Evolutionary conservation across 2,329 filamentous ascomycete genomes (phyloP), one percentile per base, ranked within the genome.

Genomic region (Chaetomium olivaceum): DNA sequence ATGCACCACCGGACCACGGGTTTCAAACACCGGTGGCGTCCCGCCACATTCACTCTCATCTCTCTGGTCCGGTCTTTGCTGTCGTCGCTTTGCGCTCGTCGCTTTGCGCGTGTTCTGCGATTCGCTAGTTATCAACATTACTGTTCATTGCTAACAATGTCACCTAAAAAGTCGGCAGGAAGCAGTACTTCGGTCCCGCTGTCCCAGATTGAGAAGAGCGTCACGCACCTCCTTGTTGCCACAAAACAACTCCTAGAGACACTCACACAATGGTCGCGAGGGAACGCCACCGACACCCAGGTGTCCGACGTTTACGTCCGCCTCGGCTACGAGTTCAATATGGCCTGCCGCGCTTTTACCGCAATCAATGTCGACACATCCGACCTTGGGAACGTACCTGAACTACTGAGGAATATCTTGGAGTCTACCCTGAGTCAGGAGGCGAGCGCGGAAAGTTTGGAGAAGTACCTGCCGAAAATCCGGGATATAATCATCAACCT

Each of bases 401-500:
- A 99, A 76, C 83, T 93, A 66, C 80, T 99, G 69, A 89, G 95
- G 72, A 89, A 89, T 66, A 98, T 99, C 64, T 85, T 99, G 62
- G 95, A 99, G 78, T 91, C 96, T 64, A 99, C 95, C 1, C 84
- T 99, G 43, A 98, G 94, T 77, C 95, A 99, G 75, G 93, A 98
- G 79, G 95, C 95, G 5, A 97, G 92, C 72, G 89, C 93, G 58
- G 90, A 96, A 75, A 97, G 93, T 77, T 83, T 99, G 67, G 95
- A 99, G 77, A 91, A 91, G 76, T 99, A 96, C 77, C 82, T 99
- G 36, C 95, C 95, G 0, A 88, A 91, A 66, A 99, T 99, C 77
- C 89, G 95, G 73, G 95, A 99, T 77, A 99, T 99, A 74, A 99
- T 99, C 75, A 98, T 99, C 78, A 97, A 96, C 76, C 83, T 99